These are phyloP conservation scores for Aspergillus sp. DNA, from an alignment of 2,329 filamentous ascomycete genomes.

Conservation along the genomic window DNA sequence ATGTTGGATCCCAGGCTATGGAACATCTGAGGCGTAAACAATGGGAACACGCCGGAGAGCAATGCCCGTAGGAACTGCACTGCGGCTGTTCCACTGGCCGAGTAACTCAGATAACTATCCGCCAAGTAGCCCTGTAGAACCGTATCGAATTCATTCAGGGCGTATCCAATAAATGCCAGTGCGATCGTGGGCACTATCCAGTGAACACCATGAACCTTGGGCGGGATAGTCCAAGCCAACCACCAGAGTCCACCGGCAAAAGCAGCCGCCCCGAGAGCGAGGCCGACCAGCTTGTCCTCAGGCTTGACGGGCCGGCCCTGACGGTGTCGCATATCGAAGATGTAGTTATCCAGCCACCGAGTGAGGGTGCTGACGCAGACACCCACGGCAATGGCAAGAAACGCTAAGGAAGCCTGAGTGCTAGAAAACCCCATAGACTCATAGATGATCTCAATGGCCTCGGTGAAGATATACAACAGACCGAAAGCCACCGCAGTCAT, in stretches of 20 bases:
- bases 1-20: slow-evolving; percentile 31
- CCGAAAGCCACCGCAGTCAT: slow-evolving; percentile 38
- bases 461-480: slow-evolving; percentile 45
- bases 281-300: slow-evolving; percentile 45
- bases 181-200: slow-evolving; percentile 38
- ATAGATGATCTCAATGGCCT: slow-evolving; percentile 38
- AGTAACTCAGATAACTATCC: slow-evolving; percentile 40
- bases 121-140: slow-evolving; percentile 39
- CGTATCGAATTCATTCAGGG: slow-evolving; percentile 41
- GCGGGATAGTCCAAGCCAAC: slow-evolving; percentile 46
- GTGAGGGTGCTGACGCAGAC: slow-evolving; percentile 37
- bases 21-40: slow-evolving; percentile 40
- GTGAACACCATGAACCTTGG: slow-evolving; percentile 22
- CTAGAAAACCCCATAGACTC: slow-evolving; percentile 27
- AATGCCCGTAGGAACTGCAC: slow-evolving; percentile 35
- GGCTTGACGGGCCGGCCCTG: slow-evolving; percentile 25
- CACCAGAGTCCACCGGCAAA: slow-evolving; percentile 42
- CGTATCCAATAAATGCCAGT: slow-evolving; percentile 42
- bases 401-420: slow-evolving; percentile 33
- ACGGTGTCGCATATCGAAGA: slow-evolving; percentile 19
- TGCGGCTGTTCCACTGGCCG: slow-evolving; percentile 40
- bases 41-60: slow-evolving; percentile 34
- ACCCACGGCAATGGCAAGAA: slow-evolving; percentile 37
- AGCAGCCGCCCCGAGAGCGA: slow-evolving; percentile 40
- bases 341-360: slow-evolving; percentile 36